Conservation (phyloP, 2,329 filamentous ascomycete species). For the Domatiomyces globalis region DNA sequence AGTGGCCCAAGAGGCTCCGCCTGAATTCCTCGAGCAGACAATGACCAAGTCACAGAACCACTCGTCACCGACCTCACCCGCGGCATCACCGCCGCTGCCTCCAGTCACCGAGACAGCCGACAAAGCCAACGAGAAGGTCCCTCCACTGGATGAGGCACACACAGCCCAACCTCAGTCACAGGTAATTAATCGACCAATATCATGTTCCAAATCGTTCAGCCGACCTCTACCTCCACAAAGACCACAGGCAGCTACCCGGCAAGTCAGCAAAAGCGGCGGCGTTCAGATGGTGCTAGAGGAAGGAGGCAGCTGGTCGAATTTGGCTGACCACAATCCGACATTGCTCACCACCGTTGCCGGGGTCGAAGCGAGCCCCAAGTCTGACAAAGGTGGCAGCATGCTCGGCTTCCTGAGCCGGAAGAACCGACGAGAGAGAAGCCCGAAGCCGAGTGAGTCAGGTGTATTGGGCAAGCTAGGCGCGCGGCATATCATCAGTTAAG, state of each 20-base stretch:
- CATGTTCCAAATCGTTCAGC: conserved; percentile 25
- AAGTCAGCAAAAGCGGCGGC: conserved; percentile 65
- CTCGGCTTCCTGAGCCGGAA: conserved; percentile 81
- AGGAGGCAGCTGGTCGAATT: conserved; percentile 77
- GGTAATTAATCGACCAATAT: conserved; percentile 5
- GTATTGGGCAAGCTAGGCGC: conserved; percentile 92
- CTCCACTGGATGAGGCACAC: conserved; percentile 7
- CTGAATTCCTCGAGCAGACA: conserved; percentile 8
- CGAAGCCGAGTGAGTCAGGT: conserved; percentile 84
- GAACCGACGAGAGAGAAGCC: conserved; percentile 78
- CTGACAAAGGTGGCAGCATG: conserved; percentile 48
- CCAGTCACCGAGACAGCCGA: conserved; percentile 9
- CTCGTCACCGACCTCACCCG: conserved; percentile 11
- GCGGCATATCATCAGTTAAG: conserved; percentile 59
- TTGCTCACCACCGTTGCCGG: conserved; percentile 48
- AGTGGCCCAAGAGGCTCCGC: conserved; percentile 1
- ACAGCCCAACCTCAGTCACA: conserved; percentile 9
- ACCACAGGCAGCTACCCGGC: conserved; percentile 44
- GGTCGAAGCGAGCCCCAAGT: conserved; percentile 21
- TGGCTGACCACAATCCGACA: conserved; percentile 70
- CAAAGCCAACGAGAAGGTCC: conserved; percentile 5
- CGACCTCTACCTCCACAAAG: conserved; percentile 24
- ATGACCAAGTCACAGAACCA: conserved; percentile 6
- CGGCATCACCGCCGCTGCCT: conserved; percentile 16
- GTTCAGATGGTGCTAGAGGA: conserved; percentile 86